Base-by-base conservation (phyloP, 805 yeast species). In the Wickerhamiella azymoides region DNA sequence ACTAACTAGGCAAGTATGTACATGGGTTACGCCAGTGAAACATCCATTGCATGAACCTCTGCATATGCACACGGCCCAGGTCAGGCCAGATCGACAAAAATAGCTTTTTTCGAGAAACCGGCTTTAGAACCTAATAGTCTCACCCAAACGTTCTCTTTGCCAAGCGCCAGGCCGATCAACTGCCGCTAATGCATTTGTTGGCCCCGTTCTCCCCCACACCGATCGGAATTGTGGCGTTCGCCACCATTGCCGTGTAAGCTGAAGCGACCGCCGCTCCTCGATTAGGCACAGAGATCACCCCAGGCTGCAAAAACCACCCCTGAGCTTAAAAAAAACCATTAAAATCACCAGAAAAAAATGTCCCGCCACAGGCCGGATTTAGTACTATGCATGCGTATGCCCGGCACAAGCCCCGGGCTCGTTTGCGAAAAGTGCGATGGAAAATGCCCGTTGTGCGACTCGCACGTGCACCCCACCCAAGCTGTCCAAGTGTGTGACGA, bases 371-470 rank as follows among this genome's bases (percentile, higher is more conserved):
- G 86, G 62, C 76, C 79, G 43, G 96, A 88, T 58, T 69, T 86
- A 21, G 73, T 82, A 2, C 77, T 80, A 66, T 88, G 97, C 58
- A 66, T 82, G 72, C 83, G 80, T 58, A 92, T 77, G 54, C 85
- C 95, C 1, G 96, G 96, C 0, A 72, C 77, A 0, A 63, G 66
- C 14, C 60, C 74, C 3, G 97, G 94, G 1, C 65, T 70, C 43
- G 67, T 88, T 2, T 88, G 97, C 56, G 77, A 75, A 27, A 82
- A 73, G 59, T 88, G 97, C 60, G 96, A 88, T 58, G 96, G 96
- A 1, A 72, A 77, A 52, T 88, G 97, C 57, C 96, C 96, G 2
- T 69, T 77, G 2, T 88, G 97, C 61, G 96, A 86, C 57, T 81
- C 94, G 1, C 74, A 71, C 53, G 94, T 84, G 6, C 75, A 79